Evolutionary conservation across 768 basidiomycete species (phyloP), one percentile per base, ranked within the genome.

Genomic region (Boletus subparvulus): DNA sequence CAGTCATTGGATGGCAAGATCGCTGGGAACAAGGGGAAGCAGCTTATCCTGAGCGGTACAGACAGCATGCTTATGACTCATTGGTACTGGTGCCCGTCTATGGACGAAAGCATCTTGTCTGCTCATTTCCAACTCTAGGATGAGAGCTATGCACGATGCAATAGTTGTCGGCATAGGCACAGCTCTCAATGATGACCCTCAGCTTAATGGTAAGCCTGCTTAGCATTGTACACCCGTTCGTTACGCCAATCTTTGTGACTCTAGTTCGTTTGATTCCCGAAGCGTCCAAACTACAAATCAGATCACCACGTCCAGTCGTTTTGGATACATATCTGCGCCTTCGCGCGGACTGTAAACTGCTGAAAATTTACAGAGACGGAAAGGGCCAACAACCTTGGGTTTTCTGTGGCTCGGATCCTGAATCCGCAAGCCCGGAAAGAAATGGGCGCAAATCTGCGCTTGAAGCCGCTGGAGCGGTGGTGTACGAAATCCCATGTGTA

Each of bases 41-140:
- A 94, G 74, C 81, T 99, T 36, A 80, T 81, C 32, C 77, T 99
- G 39, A 94, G 92, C 62, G 92, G 96, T 8, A 73, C 77, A 45
- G 90, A 97, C 65, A 93, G 90, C 71, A 88, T 95, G 86, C 61
- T 82, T 41, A 92, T 99, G 88, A 98, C 96, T 12, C 96, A 98
- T 71, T 90, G 91, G 94, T 93, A 65, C 59, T 61, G 2, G 14
- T 35, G 11, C 26, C 17, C 40, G 11, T 55, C 21, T 33, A 24
- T 37, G 45, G 19, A 39, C 35, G 26, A 52, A 52, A 41, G 17
- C 32, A 30, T 19, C 11, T 36, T 33, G 17, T 48, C 28, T 42
- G 32, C 50, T 47, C 44, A 63, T 39, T 32, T 49, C 17, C 24
- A 19, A 47, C 58, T 47, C 48, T 61, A 96, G 94, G 86, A 85